Base-by-base conservation (phyloP, 1,284 basidiomycete species). In the Boletus nobilissimus region DNA sequence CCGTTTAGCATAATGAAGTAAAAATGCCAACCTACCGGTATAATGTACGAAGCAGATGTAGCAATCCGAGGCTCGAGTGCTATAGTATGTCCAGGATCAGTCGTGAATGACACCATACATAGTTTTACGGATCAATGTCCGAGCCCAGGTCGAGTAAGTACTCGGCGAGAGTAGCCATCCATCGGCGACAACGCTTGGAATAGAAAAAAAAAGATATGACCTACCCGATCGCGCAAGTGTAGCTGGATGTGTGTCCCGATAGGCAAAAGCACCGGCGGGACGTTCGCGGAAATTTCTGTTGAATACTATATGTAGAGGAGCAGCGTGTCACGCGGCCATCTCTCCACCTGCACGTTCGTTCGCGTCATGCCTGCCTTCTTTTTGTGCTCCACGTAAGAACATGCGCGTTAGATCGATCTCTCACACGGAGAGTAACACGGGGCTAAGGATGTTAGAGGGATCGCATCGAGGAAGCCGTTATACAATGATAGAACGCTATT, bases 381-480 rank as follows among this genome's bases (percentile, higher is more conserved):
- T 26, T 26, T 26, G 48, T 32, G 18, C 39, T 70, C 34, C 70
- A 22, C 62, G 38, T 77, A 43, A 60, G 75, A 76, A 79, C 14
- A 54, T 38, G 8, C 9, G 36, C 36, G 5, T 36, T 19, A 34
- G 36, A 54, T 22, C 54, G 40, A 43, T 76, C 29, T 24, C 54
- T 57, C 57, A 19, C 39, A 34, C 3, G 34, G 16, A 36, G 19
- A 38, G 24, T 38, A 29, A 57, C 18, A 34, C 16, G 29, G 10
- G 39, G 48, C 24, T 9, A 32, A 39, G 32, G 26, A 48, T 36
- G 39, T 43, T 8, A 65, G 51, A 69, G 71, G 79, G 80, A 57
- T 79, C 72, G n/a, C 72, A 79, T 79, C 77, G 73, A 71, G 48
- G 36, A 14, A n/a, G n/a, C 14, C 16, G n/a, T 24, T 48, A 24